These are phyloP conservation scores for Clonostachys chloroleuca DNA, from an alignment of 2,329 filamentous ascomycete genomes.

Conservation along the genomic window DNA sequence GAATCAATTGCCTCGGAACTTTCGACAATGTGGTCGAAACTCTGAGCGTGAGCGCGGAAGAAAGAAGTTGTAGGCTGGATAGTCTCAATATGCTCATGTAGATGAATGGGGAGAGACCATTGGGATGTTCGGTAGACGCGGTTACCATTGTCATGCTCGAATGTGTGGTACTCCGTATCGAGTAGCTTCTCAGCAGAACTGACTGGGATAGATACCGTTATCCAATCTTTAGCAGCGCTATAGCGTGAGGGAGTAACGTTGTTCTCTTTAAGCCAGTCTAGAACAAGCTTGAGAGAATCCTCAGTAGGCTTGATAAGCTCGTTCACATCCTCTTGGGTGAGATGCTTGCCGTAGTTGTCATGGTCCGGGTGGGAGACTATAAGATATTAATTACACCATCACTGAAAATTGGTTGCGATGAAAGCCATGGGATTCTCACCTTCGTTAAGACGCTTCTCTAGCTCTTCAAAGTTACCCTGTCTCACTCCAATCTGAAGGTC, in stretches of 20 bases:
- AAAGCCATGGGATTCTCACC: background rate
- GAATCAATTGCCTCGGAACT: background rate
- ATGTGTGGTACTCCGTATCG: slow-evolving; percentile 1
- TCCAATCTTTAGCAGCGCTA: slow-evolving; percentile 1
- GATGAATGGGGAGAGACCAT: slow-evolving; percentile 1
- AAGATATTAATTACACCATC: background rate
- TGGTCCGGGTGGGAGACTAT: slow-evolving; percentile 1
- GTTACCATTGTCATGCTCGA: slow-evolving; percentile 1
- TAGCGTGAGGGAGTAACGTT: background rate
- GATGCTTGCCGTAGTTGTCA: slow-evolving; percentile 1
- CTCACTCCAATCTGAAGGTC: slow-evolving; percentile 1
- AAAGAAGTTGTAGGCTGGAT: slow-evolving; percentile 2
- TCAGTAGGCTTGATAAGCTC: slow-evolving; percentile 1
- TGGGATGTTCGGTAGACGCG: background rate
- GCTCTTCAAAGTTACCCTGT: slow-evolving; percentile 1
- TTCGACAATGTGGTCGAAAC: slow-evolving; percentile 1
- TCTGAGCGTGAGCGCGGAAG: slow-evolving; percentile 1
- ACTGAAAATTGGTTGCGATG: background rate
- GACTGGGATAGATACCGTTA: background rate
- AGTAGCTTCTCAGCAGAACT: background rate
- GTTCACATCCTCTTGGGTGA: slow-evolving; percentile 1
- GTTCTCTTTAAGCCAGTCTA: background rate
- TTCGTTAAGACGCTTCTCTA: slow-evolving; percentile 1
- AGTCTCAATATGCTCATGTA: slow-evolving; percentile 2
- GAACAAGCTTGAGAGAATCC: slow-evolving; percentile 1